A percentile compares a stretch with the other conserved stretches of the same genome.
Conservation (phyloP, 257 asterid species). For the Buddleja alternifolia region DNA sequence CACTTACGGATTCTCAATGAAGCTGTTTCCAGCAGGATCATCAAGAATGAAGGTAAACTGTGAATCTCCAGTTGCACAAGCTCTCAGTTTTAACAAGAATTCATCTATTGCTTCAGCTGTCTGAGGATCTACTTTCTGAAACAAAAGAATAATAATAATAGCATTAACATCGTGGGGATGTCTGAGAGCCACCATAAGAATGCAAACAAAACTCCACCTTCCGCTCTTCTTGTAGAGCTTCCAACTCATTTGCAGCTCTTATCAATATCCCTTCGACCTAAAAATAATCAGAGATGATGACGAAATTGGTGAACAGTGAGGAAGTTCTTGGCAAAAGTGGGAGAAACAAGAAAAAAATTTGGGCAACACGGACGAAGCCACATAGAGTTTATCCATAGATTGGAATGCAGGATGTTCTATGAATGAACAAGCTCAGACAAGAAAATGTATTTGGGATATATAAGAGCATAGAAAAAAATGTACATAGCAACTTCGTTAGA, state of each 20-base stretch:
- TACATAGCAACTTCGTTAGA: not conserved
- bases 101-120: slow-evolving; percentile 85
- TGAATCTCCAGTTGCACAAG: slow-evolving; percentile 75
- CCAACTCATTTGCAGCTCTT: slow-evolving; percentile 81
- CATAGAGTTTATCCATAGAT: not conserved
- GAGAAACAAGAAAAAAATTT: not conserved
- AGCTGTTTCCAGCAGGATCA: slow-evolving; percentile 99
- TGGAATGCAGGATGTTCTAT: not conserved
- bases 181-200: slow-evolving; percentile 11
- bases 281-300: slow-evolving; percentile 24
- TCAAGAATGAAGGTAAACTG: slow-evolving; percentile 79
- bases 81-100: slow-evolving; percentile 76
- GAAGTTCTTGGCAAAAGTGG: not conserved
- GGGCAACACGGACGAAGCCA: slow-evolving; percentile 2
- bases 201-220: slow-evolving; percentile 54
- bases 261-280: slow-evolving; percentile 91
- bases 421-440: not conserved
- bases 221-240: slow-evolving; percentile 90
- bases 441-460: not conserved
- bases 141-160: slow-evolving; percentile 17
- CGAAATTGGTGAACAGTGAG: not conserved
- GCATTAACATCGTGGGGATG: slow-evolving; percentile 13
- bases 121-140: slow-evolving; percentile 80
- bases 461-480: slow-evolving; percentile 1
- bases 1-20: slow-evolving; percentile 94